Conservation (phyloP, 2,329 filamentous ascomycete species). For the Rutstroemia sp. region DNA sequence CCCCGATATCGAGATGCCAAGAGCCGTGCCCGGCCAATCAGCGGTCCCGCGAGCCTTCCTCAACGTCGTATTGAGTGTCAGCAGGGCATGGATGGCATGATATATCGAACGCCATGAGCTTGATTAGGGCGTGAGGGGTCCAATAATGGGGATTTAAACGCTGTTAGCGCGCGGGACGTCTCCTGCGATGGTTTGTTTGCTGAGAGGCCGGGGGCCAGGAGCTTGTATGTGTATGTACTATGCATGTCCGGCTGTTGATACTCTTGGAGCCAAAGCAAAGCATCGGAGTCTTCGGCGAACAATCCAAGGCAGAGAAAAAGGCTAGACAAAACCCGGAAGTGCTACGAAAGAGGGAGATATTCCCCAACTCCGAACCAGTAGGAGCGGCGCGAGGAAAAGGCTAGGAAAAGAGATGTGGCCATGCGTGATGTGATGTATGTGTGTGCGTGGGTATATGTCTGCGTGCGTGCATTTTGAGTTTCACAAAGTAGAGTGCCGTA, state of each 20-base stretch:
- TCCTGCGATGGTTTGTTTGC: no score
- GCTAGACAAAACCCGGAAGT: not conserved
- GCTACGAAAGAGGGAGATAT: not conserved
- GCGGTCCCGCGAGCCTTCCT: not conserved
- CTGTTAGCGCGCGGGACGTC: constrained; percentile 7
- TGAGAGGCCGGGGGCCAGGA: not conserved
- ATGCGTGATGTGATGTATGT: not conserved
- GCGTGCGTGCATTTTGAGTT: not conserved
- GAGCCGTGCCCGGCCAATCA: constrained; percentile 2
- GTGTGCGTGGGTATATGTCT: not conserved
- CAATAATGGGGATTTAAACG: constrained; percentile 9
- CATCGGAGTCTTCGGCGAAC: not conserved
- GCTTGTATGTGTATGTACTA: not conserved
- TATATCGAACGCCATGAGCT: constrained; percentile 10
- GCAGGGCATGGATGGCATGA: constrained; percentile 8
- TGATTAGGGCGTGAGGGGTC: constrained; percentile 2
- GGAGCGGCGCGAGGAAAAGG: not conserved
- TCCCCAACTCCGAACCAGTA: not conserved
- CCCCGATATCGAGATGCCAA: constrained; percentile 7
- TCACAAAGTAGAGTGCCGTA: constrained; percentile 1
- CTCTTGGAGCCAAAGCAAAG: not conserved
- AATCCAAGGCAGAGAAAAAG: not conserved
- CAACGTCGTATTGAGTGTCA: constrained; percentile 6
- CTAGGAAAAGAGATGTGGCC: not conserved
- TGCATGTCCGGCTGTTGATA: not conserved